These are phyloP conservation scores for Pistacia integerrima DNA, from an alignment of 345 rosid species.

Conservation along the genomic window DNA sequence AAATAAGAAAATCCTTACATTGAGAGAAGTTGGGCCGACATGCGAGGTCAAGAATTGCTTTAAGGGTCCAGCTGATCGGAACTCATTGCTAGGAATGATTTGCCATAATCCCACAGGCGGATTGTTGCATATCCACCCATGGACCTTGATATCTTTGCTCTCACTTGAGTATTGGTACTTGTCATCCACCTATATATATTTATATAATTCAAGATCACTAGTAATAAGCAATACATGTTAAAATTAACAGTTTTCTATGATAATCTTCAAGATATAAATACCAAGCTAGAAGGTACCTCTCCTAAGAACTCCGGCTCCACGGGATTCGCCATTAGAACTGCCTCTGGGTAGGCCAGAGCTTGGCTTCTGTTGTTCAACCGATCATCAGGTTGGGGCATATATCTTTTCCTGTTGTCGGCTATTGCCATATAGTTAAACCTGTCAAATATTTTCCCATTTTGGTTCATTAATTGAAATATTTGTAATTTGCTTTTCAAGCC, in stretches of 20 bases:
- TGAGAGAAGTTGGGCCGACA: slow-evolving; percentile 60
- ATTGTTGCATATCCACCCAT: slow-evolving; percentile 76
- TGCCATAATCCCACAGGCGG: slow-evolving; percentile 89
- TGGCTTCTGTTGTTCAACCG: slow-evolving; percentile 52
- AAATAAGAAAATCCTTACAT: no score
- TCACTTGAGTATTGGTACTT: slow-evolving; percentile 79
- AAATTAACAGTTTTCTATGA: background rate
- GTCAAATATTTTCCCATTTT: background rate
- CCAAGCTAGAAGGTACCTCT: slow-evolving; percentile 45
- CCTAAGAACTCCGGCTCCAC: slow-evolving; percentile 66
- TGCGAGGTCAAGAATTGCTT: slow-evolving; percentile 86
- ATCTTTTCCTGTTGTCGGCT: slow-evolving; percentile 73
- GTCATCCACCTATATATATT: slow-evolving; percentile 74
- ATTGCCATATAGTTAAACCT: slow-evolving; percentile 84
- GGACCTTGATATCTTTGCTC: slow-evolving; percentile 59
- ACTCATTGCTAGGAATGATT: slow-evolving; percentile 91
- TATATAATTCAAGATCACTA: background rate
- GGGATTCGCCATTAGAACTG: slow-evolving; percentile 71
- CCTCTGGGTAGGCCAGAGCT: slow-evolving; percentile 76
- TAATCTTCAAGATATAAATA: background rate
- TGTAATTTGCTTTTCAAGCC: no score
- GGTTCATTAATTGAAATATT: background rate
- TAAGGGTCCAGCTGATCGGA: slow-evolving; percentile 78
- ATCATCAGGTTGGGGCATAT: slow-evolving; percentile 88
- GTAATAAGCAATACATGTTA: background rate